These are phyloP conservation scores for Mychonastes homosphaera DNA, from an alignment of 139 green algal genomes.

Conservation along the genomic window DNA sequence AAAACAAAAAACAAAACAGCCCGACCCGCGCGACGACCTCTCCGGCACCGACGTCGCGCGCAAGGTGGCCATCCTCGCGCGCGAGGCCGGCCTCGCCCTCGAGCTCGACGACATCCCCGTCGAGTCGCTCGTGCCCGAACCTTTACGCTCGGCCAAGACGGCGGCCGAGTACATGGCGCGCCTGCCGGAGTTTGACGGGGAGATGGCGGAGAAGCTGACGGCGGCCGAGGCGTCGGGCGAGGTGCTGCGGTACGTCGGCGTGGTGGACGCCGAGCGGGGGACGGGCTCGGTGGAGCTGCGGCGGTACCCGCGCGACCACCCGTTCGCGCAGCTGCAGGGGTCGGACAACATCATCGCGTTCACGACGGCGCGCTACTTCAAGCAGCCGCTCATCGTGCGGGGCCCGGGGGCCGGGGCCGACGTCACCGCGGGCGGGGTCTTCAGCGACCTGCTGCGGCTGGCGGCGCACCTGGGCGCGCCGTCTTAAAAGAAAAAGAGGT, in stretches of 20 bases:
- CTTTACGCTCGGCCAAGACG: slow-evolving; percentile 33
- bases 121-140: slow-evolving; percentile 54
- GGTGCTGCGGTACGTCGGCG: slow-evolving; percentile 86
- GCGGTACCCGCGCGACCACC: slow-evolving; percentile 70
- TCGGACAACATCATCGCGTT: slow-evolving; percentile 91
- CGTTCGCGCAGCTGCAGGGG: slow-evolving; percentile 78
- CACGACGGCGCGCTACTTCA: slow-evolving; percentile 66
- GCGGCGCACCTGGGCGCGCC: slow-evolving; percentile 87
- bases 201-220: slow-evolving; percentile 56
- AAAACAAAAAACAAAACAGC: too few relatives aligned
- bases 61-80: slow-evolving; percentile 58
- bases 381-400: slow-evolving; percentile 76
- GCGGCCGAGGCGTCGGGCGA: slow-evolving; percentile 72
- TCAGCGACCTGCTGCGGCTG: slow-evolving; percentile 87
- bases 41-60: slow-evolving; percentile 79
- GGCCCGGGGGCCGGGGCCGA: slow-evolving; percentile 90
- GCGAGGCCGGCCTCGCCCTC: slow-evolving; percentile 73
- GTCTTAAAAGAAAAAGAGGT: too few relatives aligned
- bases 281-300: slow-evolving; percentile 77
- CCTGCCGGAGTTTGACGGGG: slow-evolving; percentile 79
- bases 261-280: slow-evolving; percentile 65
- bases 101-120: slow-evolving; percentile 83
- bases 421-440: slow-evolving; percentile 94
- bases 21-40: slow-evolving; percentile 91
- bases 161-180: slow-evolving; percentile 72